A percentile compares a stretch with the other conserved stretches of the same genome.
Evolutionary conservation across 208 protist species (phyloP).

Genomic region (Tritrichomonas musculus): DNA sequence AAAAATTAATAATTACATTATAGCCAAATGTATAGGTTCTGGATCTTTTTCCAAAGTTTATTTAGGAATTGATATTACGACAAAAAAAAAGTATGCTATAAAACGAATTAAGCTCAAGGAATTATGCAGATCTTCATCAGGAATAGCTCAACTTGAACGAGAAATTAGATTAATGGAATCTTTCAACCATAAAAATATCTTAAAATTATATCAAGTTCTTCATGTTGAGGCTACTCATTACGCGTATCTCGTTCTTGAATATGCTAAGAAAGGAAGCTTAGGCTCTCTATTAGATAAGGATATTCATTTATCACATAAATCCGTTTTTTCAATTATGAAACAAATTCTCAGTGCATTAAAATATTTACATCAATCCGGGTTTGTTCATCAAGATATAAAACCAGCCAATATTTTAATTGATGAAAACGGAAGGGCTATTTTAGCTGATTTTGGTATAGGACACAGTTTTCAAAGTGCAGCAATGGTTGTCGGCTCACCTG

Average conservation of each 20-base stretch:
- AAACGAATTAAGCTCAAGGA: not conserved
- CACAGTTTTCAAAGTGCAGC: conserved; percentile 3
- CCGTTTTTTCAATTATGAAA: no score
- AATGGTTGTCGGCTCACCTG: conserved; percentile 3
- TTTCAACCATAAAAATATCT: not conserved
- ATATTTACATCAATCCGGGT: not conserved
- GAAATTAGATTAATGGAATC: not conserved
- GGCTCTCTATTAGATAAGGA: not conserved
- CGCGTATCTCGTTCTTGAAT: not conserved
- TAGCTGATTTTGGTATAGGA: conserved; percentile 9
- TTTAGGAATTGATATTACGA: not conserved
- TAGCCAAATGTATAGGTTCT: not conserved
- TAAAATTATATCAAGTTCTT: not conserved
- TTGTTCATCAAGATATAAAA: conserved; percentile 29
- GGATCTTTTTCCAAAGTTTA: conserved; percentile 30
- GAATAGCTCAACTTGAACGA: not conserved
- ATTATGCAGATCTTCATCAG: not conserved
- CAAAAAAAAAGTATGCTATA: not conserved
- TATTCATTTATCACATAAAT: not conserved
- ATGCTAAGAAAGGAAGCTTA: not conserved
- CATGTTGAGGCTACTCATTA: not conserved
- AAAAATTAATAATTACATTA: not conserved
- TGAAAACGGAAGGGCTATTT: not conserved
- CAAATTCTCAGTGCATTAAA: no score
- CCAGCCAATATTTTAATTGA: not conserved